Evolutionary conservation across 1,139 yeast species (phyloP), one percentile per base, ranked within the genome.

Genomic region (Protomyces inouyei): DNA sequence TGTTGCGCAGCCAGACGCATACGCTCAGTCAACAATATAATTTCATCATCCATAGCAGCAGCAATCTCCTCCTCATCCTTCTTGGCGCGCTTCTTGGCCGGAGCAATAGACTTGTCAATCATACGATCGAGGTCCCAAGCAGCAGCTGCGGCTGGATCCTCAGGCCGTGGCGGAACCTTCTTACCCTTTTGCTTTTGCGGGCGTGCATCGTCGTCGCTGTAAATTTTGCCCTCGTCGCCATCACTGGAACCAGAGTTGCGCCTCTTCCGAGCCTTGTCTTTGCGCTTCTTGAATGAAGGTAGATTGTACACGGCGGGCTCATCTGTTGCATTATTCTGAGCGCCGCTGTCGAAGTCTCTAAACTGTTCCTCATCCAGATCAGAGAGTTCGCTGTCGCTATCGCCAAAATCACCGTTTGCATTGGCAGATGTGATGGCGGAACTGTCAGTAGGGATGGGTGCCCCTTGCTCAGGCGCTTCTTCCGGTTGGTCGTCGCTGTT

Each of bases 1-100:
- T 83, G 79, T 73, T 87, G 85, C 16, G 98, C 98, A 0, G 97
- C 98, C 68, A 85, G 83, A 70, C 93, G 88, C 99, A 95, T 95
- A 75, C 84, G 85, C 71, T 88, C 95, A 70, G 95, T 88, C 70
- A 95, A 80, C 66, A 82, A 81, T 66, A 90, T 85, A 69, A 95
- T 88, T 69, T 84, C 82, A 73, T 92, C 98, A 77, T 95, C 99
- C 75, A 92, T 95, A 86, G 90, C 88, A 73, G 90, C 86, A 74
- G 92, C 98, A 71, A 93, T 78, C 76, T 92, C 98, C 73, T 89
- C 96, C 71, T 92, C 98, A 71, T 88, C 95, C 25, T 82, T 80
- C 67, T 86, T 83, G 73, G 82, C 83, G 45, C 77, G 72, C 65
- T 72, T 73, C 67, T 73, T 74, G 51, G 70, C 68, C 67, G 83